Evolutionary conservation across 306 rosid genomes (phyloP).

Genomic region (Geum urbanum): DNA sequence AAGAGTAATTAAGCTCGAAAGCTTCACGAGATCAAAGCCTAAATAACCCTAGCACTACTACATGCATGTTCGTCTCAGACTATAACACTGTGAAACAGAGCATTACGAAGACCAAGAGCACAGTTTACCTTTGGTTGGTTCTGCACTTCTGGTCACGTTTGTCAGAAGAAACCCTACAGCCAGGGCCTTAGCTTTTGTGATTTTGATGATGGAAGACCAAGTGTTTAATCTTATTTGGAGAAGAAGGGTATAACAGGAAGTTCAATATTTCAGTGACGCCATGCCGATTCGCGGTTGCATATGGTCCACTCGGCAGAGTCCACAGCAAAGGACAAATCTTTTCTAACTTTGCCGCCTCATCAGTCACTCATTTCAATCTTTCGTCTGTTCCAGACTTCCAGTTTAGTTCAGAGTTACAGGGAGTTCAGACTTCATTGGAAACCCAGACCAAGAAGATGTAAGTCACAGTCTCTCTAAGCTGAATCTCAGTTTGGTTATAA

Average conservation of each 20-base stretch:
- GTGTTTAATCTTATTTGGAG: background rate
- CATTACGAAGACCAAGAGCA: too few species aligned
- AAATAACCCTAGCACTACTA: too few species aligned
- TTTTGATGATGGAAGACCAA: too few species aligned
- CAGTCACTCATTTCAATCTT: background rate
- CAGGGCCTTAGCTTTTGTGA: too few species aligned
- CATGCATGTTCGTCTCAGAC: too few species aligned
- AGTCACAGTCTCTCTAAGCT: background rate
- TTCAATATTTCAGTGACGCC: background rate
- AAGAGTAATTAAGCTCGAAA: too few species aligned
- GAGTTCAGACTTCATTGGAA: background rate
- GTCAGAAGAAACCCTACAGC: too few species aligned
- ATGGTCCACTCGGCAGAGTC: conserved; percentile 1
- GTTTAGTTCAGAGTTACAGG: background rate
- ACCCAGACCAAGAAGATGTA: conserved; percentile 4
- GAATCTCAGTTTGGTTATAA: background rate
- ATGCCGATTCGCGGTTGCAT: background rate
- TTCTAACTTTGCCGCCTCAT: conserved; percentile 9
- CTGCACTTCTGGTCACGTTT: too few species aligned
- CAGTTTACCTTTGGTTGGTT: background rate
- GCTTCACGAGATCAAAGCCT: too few species aligned
- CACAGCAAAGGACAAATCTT: background rate
- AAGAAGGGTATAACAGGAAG: background rate
- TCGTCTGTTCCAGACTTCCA: background rate
- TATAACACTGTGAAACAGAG: too few species aligned